Percentiles rank a stretch among this genome's conserved stretches.
Conservation (phyloP, 2,329 filamentous ascomycete genomes). For the Cordyceps militaris region DNA sequence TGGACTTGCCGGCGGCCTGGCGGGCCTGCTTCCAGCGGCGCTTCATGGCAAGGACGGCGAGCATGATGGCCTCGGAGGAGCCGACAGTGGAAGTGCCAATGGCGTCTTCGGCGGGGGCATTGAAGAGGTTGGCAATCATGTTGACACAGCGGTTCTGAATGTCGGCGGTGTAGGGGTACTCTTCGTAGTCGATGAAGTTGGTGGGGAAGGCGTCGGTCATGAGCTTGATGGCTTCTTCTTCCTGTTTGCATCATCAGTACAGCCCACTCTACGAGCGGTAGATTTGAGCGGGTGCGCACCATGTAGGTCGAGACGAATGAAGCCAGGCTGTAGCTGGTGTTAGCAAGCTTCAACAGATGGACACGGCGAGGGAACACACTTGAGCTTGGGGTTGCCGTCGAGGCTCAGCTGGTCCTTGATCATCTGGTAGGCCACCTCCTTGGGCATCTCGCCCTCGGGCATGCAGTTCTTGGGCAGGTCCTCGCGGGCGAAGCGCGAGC, state of each 20-base stretch:
- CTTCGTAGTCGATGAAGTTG: conserved; percentile 91
- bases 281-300: conserved; percentile 40
- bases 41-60: conserved; percentile 86
- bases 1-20: conserved; percentile 73
- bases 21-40: conserved; percentile 86
- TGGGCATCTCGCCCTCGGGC: conserved; percentile 85
- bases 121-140: conserved; percentile 86
- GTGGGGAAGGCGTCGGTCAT: conserved; percentile 90
- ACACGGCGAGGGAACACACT: conserved; percentile 37
- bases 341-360: conserved; percentile 19
- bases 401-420: conserved; percentile 92
- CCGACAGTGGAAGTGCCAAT: conserved; percentile 87
- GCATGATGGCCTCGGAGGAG: conserved; percentile 83
- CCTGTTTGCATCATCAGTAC: conserved; percentile 40
- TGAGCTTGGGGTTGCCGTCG: conserved; percentile 85
- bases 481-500: conserved; percentile 71
- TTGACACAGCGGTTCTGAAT: conserved; percentile 89
- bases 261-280: not conserved
- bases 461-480: conserved; percentile 81
- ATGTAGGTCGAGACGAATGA: conserved; percentile 96
- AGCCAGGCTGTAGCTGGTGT: conserved; percentile 54
- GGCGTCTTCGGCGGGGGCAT: conserved; percentile 64
- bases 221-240: conserved; percentile 91
- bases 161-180: conserved; percentile 73
- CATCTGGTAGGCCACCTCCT: conserved; percentile 89